Conservation (phyloP, 2,329 filamentous ascomycete species). For the Cladophialophora immunda region DNA sequence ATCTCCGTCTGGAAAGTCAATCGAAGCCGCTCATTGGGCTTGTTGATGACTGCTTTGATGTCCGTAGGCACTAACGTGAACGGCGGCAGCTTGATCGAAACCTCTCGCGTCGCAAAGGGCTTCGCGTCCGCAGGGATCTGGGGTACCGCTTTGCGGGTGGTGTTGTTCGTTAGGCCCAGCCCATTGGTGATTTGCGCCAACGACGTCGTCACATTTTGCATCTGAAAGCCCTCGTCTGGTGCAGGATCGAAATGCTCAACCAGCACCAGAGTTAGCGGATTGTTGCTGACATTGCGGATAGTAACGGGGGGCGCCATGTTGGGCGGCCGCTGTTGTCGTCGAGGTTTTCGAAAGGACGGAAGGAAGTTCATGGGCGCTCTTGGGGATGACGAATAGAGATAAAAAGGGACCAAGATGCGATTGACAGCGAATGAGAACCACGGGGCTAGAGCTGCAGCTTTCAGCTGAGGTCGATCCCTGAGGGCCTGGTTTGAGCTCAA, state of each 20-base stretch:
- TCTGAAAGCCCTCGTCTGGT: slow-evolving; percentile 42
- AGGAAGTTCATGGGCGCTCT: slow-evolving; percentile 7
- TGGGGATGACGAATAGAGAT: background rate
- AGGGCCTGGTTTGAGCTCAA: background rate
- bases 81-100: slow-evolving; percentile 70
- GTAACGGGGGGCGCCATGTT: slow-evolving; percentile 63
- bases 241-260: slow-evolving; percentile 75
- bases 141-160: slow-evolving; percentile 53
- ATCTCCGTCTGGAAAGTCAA: slow-evolving; percentile 74
- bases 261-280: slow-evolving; percentile 74
- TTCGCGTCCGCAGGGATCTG: slow-evolving; percentile 64
- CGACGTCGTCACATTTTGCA: slow-evolving; percentile 46
- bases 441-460: slow-evolving; percentile 10
- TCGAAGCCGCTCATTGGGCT: slow-evolving; percentile 71
- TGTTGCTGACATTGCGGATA: slow-evolving; percentile 82
- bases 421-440: slow-evolving; percentile 5
- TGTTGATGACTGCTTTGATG: slow-evolving; percentile 66
- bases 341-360: slow-evolving; percentile 13
- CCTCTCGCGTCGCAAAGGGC: slow-evolving; percentile 68
- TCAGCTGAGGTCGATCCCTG: slow-evolving; percentile 13
- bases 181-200: slow-evolving; percentile 56
- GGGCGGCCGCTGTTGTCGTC: background rate
- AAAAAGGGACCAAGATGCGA: background rate
- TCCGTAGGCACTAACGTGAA: slow-evolving; percentile 73
- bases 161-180: slow-evolving; percentile 55